Base-by-base conservation (phyloP, 306 rosid species). In the Rosa persica region DNA sequence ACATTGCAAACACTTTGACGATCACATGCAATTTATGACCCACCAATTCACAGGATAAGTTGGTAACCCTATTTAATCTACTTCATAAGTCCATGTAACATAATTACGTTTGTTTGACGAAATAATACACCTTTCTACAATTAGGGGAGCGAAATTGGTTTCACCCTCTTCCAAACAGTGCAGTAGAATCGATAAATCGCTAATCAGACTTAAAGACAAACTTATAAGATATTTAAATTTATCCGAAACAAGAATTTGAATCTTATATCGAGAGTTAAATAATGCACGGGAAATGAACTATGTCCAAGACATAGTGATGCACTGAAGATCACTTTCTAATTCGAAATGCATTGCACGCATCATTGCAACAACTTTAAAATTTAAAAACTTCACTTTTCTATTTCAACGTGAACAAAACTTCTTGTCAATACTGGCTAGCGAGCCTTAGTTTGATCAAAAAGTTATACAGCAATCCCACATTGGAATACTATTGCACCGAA, bases 11-110 rank as follows among this genome's bases (percentile, higher is more conserved):
- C 62, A 39, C 72, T 39, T 70, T 30, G 46, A 65, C 51, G 44
- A 52, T 85, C 88, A 85, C 88, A 75, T 81, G 88, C 60, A 69
- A 49, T 70, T 20, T 64, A 64, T 64, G 69, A 64, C 43, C 12
- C 69, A 64, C 69, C 42, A 64, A 15, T 30, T 30, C 8, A 15
- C 12, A 61, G 20, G 16, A 30, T 15, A 30, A 17, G 11, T 62
- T 62, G 68, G n/a, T 62, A 30, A 34, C 68, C 20, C 20, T 30
- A 30, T 25, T 38, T 60, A 12, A 60, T 58, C 38, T 11, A 8
- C 34, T 2, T 54, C 61, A 54, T 57, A 8, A n/a, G 25, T 6
- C 3, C 30, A n/a, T 57, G 1, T 11, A 5, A 22, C 25, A 23
- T 6, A 9, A 23, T 23, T 20, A 0, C 8, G 62, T 7, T 55